Evolutionary conservation across 1,284 basidiomycete genomes (phyloP).

Genomic region (Cryptococcus sp.): DNA sequence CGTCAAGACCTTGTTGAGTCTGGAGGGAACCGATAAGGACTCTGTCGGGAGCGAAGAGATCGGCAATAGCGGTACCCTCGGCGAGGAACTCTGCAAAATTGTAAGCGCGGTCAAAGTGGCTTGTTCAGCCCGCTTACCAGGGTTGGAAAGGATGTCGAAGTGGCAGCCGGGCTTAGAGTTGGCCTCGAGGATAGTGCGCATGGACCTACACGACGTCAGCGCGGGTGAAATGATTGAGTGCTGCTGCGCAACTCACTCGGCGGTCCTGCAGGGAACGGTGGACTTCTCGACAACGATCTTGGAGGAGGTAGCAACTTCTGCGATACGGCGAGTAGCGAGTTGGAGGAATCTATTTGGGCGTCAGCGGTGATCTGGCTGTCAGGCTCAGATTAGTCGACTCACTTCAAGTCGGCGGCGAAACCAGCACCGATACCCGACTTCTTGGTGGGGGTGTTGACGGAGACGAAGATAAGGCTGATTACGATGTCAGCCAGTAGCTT

Average conservation of each 20-base stretch:
- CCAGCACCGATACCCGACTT: conserved; percentile 96
- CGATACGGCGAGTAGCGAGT: conserved; percentile 92
- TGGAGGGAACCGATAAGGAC: conserved; percentile 96
- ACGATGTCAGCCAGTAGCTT: background rate
- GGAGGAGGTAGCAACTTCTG: conserved; percentile 80
- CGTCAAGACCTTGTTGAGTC: conserved; percentile 77
- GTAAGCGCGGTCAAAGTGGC: background rate
- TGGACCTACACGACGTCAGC: conserved; percentile 60
- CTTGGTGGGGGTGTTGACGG: conserved; percentile 93
- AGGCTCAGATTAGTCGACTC: conserved; percentile 44
- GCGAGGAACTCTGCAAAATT: conserved; percentile 74
- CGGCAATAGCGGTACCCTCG: conserved; percentile 92
- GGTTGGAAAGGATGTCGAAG: conserved; percentile 99
- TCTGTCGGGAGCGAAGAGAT: conserved; percentile 87
- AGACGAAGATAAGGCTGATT: conserved; percentile 60
- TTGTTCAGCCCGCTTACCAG: conserved; percentile 55
- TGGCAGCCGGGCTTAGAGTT: conserved; percentile 88
- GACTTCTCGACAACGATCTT: conserved; percentile 99
- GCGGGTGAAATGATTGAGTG: background rate
- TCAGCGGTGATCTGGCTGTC: background rate
- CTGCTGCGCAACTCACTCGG: conserved; percentile 59
- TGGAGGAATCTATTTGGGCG: conserved; percentile 77
- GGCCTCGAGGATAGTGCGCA: conserved; percentile 97
- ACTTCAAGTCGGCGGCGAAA: conserved; percentile 97
- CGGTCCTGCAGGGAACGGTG: conserved; percentile 96